Conservation (phyloP, 331 rosid genomes). For the Rhamnella rubrinervis region DNA sequence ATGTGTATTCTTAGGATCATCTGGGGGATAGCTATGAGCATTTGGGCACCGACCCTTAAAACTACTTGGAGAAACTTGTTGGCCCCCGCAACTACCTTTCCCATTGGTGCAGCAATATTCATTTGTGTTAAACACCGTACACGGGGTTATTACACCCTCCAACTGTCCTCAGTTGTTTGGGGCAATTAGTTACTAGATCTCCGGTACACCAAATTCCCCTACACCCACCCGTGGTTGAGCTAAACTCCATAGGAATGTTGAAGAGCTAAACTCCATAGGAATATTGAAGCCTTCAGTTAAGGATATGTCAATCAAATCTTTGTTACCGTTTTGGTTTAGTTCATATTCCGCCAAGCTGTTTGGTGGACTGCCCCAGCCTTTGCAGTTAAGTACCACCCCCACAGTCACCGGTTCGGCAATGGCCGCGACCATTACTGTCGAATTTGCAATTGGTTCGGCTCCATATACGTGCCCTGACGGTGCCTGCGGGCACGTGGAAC, state of each 20-base stretch:
- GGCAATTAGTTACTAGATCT: conserved; percentile 32
- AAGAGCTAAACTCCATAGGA: conserved; percentile 31
- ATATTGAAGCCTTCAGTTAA: conserved; percentile 33
- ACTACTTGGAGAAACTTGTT: conserved; percentile 11
- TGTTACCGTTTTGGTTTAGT: conserved; percentile 20
- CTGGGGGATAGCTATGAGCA: conserved; percentile 34
- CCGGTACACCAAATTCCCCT: conserved; percentile 25
- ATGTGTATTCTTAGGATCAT: conserved; percentile 23
- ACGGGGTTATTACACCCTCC: conserved; percentile 32
- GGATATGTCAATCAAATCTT: conserved; percentile 29
- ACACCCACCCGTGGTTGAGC: conserved; percentile 18
- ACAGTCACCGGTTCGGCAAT: conserved; percentile 35
- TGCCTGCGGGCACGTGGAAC: conserved; percentile 7
- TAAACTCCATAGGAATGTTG: conserved; percentile 33
- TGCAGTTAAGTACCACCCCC: conserved; percentile 17
- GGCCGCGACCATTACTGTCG: conserved; percentile 21
- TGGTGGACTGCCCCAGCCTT: conserved; percentile 26
- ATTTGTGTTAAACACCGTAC: conserved; percentile 31
- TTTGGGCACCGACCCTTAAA: conserved; percentile 19
- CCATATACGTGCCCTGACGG: conserved; percentile 30
- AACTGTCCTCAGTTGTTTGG: not conserved
- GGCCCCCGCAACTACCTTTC: conserved; percentile 21
- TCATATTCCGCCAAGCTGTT: conserved; percentile 33
- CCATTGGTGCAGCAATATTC: conserved; percentile 33
- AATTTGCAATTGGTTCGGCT: conserved; percentile 30